phyloP scores from a whole-genome alignment of 108 stramenopile species.

The Cyclotella baltica region DNA sequence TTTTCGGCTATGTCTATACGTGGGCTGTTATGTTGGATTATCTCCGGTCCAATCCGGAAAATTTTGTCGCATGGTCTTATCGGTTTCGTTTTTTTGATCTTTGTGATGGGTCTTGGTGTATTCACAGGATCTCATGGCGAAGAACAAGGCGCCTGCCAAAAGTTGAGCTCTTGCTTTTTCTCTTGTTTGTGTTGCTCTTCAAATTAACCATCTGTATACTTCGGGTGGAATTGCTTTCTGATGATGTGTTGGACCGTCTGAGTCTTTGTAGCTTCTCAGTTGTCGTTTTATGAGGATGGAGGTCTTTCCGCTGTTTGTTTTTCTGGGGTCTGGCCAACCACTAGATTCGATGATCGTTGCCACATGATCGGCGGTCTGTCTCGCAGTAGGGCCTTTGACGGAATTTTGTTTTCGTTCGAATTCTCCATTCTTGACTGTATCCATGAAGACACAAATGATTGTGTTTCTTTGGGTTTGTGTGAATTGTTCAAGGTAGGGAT shows the following conservation, averaged over 20 bases:
- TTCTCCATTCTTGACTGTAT: slow-evolving; percentile 1
- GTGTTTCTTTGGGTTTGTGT: slow-evolving; percentile 1
- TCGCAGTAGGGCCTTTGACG: slow-evolving; percentile 12
- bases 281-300: slow-evolving; percentile 12
- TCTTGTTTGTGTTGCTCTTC: slow-evolving; percentile 4
- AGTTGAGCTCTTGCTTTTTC: slow-evolving; percentile 7
- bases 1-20: slow-evolving; percentile 3
- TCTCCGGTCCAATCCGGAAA: neutral
- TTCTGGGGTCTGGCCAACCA: slow-evolving; percentile 23
- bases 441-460: slow-evolving; percentile 27
- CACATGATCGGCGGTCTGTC: neutral
- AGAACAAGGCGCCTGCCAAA: slow-evolving; percentile 19
- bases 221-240: slow-evolving; percentile 20
- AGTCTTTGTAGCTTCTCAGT: neutral
- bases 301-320: neutral
- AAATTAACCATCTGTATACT: slow-evolving; percentile 11
- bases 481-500: neutral
- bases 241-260: slow-evolving; percentile 9
- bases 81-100: slow-evolving; percentile 7
- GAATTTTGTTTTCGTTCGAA: neutral
- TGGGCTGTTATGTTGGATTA: slow-evolving; percentile 9
- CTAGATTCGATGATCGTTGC: slow-evolving; percentile 18
- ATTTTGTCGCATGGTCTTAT: slow-evolving; percentile 13
- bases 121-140: slow-evolving; percentile 35
- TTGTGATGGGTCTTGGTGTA: slow-evolving; percentile 11